Percentiles rank a stretch among this genome's conserved stretches.
phyloP scores from a whole-genome alignment of 2,329 filamentous ascomycete species.

The Cladosporium sp. region DNA sequence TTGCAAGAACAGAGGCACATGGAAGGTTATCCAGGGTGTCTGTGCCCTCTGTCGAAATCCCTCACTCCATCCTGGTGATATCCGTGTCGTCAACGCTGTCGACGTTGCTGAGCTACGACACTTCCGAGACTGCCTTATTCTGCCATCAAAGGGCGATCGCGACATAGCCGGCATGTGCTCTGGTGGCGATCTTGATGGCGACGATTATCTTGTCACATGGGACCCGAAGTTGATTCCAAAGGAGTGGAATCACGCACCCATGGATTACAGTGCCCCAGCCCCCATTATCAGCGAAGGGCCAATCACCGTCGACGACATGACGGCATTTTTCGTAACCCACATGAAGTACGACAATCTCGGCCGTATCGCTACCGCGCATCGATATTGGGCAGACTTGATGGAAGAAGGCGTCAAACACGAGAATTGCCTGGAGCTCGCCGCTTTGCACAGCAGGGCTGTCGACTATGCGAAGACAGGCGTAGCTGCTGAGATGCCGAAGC shows the following conservation, averaged over 20 bases:
- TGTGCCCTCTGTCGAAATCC: constrained; percentile 90
- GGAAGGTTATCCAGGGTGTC: constrained; percentile 69
- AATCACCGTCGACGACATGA: constrained; percentile 72
- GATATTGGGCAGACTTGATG: constrained; percentile 70
- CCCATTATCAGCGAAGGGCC: constrained; percentile 58
- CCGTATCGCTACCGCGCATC: constrained; percentile 77
- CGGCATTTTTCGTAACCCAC: constrained; percentile 83
- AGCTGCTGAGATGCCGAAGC: constrained; percentile 65
- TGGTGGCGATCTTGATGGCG: constrained; percentile 91
- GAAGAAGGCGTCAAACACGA: constrained; percentile 63
- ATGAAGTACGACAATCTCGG: constrained; percentile 87
- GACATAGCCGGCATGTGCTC: constrained; percentile 93
- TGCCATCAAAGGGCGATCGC: constrained; percentile 78
- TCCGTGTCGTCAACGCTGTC: constrained; percentile 83
- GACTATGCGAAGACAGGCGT: constrained; percentile 92
- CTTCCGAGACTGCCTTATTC: constrained; percentile 80
- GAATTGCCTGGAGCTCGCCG: constrained; percentile 72
- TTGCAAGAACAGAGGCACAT: constrained; percentile 49
- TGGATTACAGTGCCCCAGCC: constrained; percentile 68
- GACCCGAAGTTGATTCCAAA: constrained; percentile 70
- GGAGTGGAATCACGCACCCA: constrained; percentile 71
- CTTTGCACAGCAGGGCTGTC: constrained; percentile 84
- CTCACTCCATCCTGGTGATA: constrained; percentile 88
- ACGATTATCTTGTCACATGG: constrained; percentile 96
- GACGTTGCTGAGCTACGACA: constrained; percentile 72